Evolutionary conservation across 2,329 filamentous ascomycete species (phyloP).

Genomic region (Botryotinia globosa): DNA sequence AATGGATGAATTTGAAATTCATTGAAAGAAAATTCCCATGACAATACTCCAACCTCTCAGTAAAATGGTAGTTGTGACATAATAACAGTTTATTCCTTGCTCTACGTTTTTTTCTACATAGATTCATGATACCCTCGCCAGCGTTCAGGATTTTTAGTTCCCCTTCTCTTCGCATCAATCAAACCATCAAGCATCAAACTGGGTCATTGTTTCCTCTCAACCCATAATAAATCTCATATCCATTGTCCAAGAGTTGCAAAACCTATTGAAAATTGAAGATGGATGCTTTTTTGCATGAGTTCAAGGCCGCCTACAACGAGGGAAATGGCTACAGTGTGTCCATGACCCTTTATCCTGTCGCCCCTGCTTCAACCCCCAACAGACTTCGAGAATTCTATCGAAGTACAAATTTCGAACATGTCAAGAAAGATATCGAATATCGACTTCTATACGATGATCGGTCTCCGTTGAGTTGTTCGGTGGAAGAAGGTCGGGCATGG

Average conservation of each 20-base stretch:
- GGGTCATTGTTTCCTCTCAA: background rate
- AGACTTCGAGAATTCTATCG: constrained; percentile 69
- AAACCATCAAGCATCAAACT: background rate
- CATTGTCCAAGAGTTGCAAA: background rate
- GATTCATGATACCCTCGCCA: constrained; percentile 8
- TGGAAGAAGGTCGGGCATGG: constrained; percentile 75
- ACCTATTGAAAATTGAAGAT: constrained; percentile 46
- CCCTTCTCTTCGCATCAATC: background rate
- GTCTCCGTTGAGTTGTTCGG: constrained; percentile 38
- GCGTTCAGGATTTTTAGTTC: background rate
- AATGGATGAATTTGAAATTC: background rate
- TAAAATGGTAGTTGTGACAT: background rate
- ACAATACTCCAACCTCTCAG: background rate
- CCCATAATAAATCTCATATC: background rate
- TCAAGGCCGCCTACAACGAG: constrained; percentile 63
- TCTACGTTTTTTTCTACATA: background rate
- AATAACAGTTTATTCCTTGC: background rate
- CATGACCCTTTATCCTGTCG: constrained; percentile 68
- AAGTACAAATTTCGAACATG: constrained; percentile 61
- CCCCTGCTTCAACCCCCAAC: constrained; percentile 59
- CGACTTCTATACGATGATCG: constrained; percentile 59
- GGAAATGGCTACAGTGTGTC: constrained; percentile 72
- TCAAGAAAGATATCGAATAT: constrained; percentile 67
- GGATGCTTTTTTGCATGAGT: constrained; percentile 72
- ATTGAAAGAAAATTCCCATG: constrained; percentile 2